These are phyloP conservation scores for Candida vartiovaarae DNA, from an alignment of 805 yeast species.

Conservation along the genomic window DNA sequence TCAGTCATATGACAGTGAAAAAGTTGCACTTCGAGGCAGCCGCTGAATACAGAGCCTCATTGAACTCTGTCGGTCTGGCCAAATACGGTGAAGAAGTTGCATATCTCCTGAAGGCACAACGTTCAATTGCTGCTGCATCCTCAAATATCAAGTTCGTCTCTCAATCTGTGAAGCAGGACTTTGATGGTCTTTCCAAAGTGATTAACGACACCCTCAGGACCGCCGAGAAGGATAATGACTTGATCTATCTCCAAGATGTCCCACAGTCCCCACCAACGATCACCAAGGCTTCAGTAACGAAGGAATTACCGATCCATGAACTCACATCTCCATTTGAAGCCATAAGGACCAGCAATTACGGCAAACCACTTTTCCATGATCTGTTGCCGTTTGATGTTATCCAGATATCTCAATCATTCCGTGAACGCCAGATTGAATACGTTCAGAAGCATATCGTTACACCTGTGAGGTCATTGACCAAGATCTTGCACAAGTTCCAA, in stretches of 20 bases:
- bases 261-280: slow-evolving; percentile 44
- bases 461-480: slow-evolving; percentile 44
- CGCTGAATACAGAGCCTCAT: slow-evolving; percentile 56
- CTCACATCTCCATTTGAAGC: slow-evolving; percentile 27
- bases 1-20: slow-evolving; percentile 53
- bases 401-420: slow-evolving; percentile 59
- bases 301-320: slow-evolving; percentile 33
- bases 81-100: slow-evolving; percentile 71
- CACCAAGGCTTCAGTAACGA: slow-evolving; percentile 49
- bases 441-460: slow-evolving; percentile 36
- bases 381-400: slow-evolving; percentile 62
- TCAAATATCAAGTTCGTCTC: slow-evolving; percentile 35
- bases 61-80: slow-evolving; percentile 37
- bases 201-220: slow-evolving; percentile 39
- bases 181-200: slow-evolving; percentile 39
- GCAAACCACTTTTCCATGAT: slow-evolving; percentile 41
- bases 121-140: slow-evolving; percentile 29
- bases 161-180: slow-evolving; percentile 42
- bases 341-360: slow-evolving; percentile 16
- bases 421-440: slow-evolving; percentile 55
- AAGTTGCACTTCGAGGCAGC: slow-evolving; percentile 62
- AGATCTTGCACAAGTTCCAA: slow-evolving; percentile 36
- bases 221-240: slow-evolving; percentile 74
- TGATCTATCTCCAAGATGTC: slow-evolving; percentile 63
- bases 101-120: slow-evolving; percentile 38